Evolutionary conservation across 2,329 filamentous ascomycete species (phyloP).

Genomic region (Beauveria sp.): DNA sequence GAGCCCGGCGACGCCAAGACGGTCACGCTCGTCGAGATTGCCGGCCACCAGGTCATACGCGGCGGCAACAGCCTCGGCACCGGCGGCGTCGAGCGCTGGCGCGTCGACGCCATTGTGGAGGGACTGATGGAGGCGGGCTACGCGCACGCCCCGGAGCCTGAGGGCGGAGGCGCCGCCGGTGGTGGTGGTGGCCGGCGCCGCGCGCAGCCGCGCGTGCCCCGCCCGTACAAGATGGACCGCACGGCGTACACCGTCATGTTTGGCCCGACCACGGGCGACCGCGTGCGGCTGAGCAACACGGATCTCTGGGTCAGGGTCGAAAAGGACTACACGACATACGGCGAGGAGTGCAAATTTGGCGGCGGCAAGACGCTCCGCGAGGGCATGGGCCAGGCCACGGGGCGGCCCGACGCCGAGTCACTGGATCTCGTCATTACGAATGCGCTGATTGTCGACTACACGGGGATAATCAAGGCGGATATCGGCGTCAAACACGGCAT

Average conservation of each 20-base stretch:
- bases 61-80: slow-evolving; percentile 77
- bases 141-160: slow-evolving; percentile 67
- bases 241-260: slow-evolving; percentile 82
- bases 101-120: slow-evolving; percentile 57
- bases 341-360: slow-evolving; percentile 92
- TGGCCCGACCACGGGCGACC: slow-evolving; percentile 81
- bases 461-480: slow-evolving; percentile 91
- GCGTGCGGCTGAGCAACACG: slow-evolving; percentile 73
- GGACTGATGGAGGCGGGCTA: slow-evolving; percentile 68
- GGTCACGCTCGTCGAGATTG: slow-evolving; percentile 83
- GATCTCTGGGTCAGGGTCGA: slow-evolving; percentile 89
- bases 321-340: slow-evolving; percentile 74
- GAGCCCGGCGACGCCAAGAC: slow-evolving; percentile 91
- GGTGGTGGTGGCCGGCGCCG: slow-evolving; percentile 78
- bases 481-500: slow-evolving; percentile 84
- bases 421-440: slow-evolving; percentile 86
- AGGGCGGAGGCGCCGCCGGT: slow-evolving; percentile 65
- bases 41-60: slow-evolving; percentile 67
- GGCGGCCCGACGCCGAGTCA: slow-evolving; percentile 60
- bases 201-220: slow-evolving; percentile 74
- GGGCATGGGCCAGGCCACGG: slow-evolving; percentile 90
- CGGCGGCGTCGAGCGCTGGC: slow-evolving; percentile 59
- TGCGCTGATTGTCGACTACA: slow-evolving; percentile 83
- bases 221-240: slow-evolving; percentile 71
- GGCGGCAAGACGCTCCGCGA: slow-evolving; percentile 90